phyloP scores from a whole-genome alignment of 2,329 filamentous ascomycete genomes.

The Scytalidium lignicola region DNA sequence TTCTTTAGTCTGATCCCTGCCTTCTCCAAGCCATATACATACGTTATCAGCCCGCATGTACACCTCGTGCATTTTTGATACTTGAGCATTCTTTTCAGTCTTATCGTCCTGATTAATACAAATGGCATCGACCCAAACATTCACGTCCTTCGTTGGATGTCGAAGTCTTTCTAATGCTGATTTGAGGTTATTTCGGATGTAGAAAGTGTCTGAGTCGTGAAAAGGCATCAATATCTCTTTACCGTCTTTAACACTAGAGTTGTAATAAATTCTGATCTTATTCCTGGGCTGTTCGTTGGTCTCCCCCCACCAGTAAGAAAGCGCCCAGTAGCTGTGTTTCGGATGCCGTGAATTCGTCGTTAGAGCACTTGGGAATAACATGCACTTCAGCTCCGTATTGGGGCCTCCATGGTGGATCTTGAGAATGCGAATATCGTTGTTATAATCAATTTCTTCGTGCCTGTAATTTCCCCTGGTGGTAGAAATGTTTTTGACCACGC shows the following conservation, averaged over 20 bases:
- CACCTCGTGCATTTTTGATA: conserved; percentile 11
- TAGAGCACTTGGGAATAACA: conserved; percentile 6
- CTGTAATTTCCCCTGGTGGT: neutral
- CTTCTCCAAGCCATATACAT: conserved; percentile 10
- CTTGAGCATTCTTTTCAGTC: conserved; percentile 7
- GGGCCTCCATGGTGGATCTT: conserved; percentile 2
- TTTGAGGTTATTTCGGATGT: neutral
- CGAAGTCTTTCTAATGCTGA: conserved; percentile 6
- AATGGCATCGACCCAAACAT: conserved; percentile 12
- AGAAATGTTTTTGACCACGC: neutral
- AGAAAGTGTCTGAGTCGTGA: neutral
- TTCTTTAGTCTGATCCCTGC: neutral
- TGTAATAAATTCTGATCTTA: conserved; percentile 2
- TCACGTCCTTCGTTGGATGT: neutral
- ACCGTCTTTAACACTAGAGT: conserved; percentile 1
- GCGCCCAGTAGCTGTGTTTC: conserved; percentile 5
- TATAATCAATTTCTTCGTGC: conserved; percentile 4
- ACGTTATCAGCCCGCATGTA: conserved; percentile 10
- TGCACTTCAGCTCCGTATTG: conserved; percentile 2
- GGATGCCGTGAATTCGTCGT: neutral
- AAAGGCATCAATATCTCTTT: neutral
- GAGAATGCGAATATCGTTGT: conserved; percentile 12
- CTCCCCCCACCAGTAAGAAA: conserved; percentile 11
- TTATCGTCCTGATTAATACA: conserved; percentile 14
- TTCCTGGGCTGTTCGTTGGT: conserved; percentile 1